Evolutionary conservation across 805 yeast genomes (phyloP), one percentile per base, ranked within the genome.

Genomic region (Wickerhamomyces xylosicus): DNA sequence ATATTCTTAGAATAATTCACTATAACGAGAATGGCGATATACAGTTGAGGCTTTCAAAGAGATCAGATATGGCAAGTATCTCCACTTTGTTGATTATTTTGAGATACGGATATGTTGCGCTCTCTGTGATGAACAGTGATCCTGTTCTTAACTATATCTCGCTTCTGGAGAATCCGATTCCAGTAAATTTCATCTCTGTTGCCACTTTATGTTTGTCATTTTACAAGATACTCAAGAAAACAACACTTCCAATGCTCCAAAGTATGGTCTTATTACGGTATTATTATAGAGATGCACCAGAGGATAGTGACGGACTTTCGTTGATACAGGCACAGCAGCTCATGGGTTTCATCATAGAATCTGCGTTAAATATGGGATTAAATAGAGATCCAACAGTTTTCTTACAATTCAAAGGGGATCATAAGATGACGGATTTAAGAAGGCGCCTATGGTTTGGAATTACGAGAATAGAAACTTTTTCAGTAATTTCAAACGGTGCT

Each of bases 351-450:
- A 49, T 64, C 4, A 42, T 62, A 5, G 74, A 70, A 39, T 63
- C 66, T 58, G 72, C 72, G 0, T 43, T 62, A 16, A 52, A 63
- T 3, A 47, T 71, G 41, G 77, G 77, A 0, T 47, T 72, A 31
- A 58, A 72, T 44, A 52, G 72, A 36, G 79, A 72, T 34, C 76
- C 77, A 0, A 49, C 47, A 14, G 42, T 43, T 7, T 58, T 45
- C 19, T 8, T 36, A 20, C 53, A 40, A 44, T 40, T 37, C 2
- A 17, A n/a, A 1, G 37, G 35, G 15, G 37, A 47, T 37, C 10
- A 36, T 11, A n/a, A 18, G 8, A 44, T 36, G 15, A 33, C 41
- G 1, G 45, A 49, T 25, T 17, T 47, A 18, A 42, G 52, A 39
- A 43, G 55, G 37, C 33, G 46, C 2, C 3, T 50, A 11, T 50